phyloP scores from a whole-genome alignment of 179 eudicot genomes.

The Beta corolliflora region DNA sequence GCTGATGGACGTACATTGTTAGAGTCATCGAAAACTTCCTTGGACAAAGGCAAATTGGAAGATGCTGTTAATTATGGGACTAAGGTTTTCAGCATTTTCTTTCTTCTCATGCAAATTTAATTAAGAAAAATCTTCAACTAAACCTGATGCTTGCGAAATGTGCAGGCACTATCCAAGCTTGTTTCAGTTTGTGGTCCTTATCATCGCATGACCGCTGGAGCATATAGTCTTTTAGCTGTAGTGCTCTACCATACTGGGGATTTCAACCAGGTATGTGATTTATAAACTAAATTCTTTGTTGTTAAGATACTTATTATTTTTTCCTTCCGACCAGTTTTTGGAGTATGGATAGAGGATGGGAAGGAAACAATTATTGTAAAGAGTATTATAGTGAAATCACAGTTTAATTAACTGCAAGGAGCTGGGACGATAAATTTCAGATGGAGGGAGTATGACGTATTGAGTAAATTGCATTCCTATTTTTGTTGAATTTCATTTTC shows the following conservation, averaged over 20 bases:
- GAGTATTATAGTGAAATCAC: no score
- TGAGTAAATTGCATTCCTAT: not conserved
- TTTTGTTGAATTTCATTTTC: not conserved
- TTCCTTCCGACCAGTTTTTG: no score
- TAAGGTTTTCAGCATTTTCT: slow-evolving; percentile 52
- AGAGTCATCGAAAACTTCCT: slow-evolving; percentile 97
- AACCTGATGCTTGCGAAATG: not conserved
- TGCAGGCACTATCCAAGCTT: slow-evolving; percentile 88
- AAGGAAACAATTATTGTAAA: no score
- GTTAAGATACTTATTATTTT: not conserved
- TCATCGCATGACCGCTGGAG: slow-evolving; percentile 99
- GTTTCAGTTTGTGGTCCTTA: slow-evolving; percentile 99
- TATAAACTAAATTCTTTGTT: not conserved
- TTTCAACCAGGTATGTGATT: slow-evolving; percentile 81
- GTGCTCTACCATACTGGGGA: slow-evolving; percentile 98
- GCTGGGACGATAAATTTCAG: no score
- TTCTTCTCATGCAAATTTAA: not conserved
- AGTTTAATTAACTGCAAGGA: no score
- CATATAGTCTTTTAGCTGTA: slow-evolving; percentile 99
- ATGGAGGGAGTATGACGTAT: not conserved
- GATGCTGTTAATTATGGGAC: slow-evolving; percentile 98
- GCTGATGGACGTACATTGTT: slow-evolving; percentile 97
- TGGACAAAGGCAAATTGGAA: slow-evolving; percentile 99
- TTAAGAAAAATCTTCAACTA: not conserved
- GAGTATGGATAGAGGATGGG: no score